Base-by-base conservation (phyloP, 257 asterid genomes). In the Paulownia fortunei region DNA sequence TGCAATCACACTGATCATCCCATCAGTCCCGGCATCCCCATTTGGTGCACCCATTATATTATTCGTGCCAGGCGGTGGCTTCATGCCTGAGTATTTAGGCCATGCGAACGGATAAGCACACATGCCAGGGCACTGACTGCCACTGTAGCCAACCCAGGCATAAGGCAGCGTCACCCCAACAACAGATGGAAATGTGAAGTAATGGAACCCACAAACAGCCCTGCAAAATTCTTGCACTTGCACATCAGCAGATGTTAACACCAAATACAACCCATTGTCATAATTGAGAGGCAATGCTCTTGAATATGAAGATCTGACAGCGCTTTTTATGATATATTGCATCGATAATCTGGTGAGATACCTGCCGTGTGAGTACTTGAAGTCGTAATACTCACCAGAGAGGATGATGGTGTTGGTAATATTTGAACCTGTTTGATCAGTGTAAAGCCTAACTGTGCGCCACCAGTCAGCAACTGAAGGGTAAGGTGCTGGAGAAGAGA, bases 391-490 rank as follows among this genome's bases (percentile, higher is more conserved):
- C 71, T 92, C 90, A 46, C 89, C 87, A 1, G 91, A 70, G 24
- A 91, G 81, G 27, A 34, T 55, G 24, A 92, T 24, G 41, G 67
- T 39, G 12, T 32, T 42, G 7, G 97, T 85, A 34, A 92, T 72
- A 69, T 86, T 89, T 0, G 92, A 79, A 2, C 87, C 84, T 0
- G 93, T 92, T 77, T 91, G 97, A 60, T 92, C 97, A 6, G 92
- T 80, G 87, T 92, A 92, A 24, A 89, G 89, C 39, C 66, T 75
- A 60, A 91, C 79, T 8, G 89, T 87, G 11, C 80, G 85, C 97
- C 97, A 92, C 97, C 97, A 92, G 47, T 91, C 92, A 11, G 92
- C 72, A 15, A 91, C 92, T 0, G 92, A 91, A 34, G 97, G 97
- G 37, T 11, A 75, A 2, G 88, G 89, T 0, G 89, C 83, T 0